Conservation (phyloP, 495 filamentous ascomycete genomes). For the Melanomma pulvis-pyrius region DNA sequence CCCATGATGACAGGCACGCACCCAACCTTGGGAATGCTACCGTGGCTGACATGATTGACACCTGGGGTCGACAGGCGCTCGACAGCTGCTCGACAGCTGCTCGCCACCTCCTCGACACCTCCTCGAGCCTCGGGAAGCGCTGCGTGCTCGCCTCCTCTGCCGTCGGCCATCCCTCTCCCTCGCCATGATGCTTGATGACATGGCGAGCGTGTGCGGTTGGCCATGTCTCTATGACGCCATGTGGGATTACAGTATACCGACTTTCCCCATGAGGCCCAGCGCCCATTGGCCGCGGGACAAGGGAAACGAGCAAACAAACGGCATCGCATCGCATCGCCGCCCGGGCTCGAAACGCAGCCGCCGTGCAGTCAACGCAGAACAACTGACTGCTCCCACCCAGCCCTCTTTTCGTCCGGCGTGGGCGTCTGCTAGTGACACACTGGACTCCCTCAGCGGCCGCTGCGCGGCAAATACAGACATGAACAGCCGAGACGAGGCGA, state of each 20-base stretch:
- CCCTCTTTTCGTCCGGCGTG: not conserved
- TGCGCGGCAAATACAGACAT: too few relatives aligned
- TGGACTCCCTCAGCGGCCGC: too few relatives aligned
- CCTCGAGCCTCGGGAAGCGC: not conserved
- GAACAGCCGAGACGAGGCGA: too few relatives aligned
- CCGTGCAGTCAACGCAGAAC: not conserved
- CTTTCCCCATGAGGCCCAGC: not conserved
- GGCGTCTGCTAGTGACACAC: constrained; percentile 4
- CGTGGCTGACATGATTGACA: not conserved
- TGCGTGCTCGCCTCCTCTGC: not conserved
- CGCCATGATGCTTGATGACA: not conserved
- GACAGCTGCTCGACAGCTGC: not conserved
- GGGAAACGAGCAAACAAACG: constrained; percentile 4
- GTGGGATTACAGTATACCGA: not conserved
- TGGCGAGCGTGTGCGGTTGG: not conserved
- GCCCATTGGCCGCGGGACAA: constrained; percentile 24
- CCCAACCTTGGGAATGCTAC: not conserved
- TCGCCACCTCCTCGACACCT: not conserved
- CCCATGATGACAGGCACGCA: not conserved
- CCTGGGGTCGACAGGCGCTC: not conserved
- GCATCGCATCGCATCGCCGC: not conserved
- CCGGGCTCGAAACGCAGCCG: not conserved
- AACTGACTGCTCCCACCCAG: not conserved
- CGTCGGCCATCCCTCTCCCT: not conserved
- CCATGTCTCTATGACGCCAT: too few relatives aligned